Conservation (phyloP, 2,329 filamentous ascomycete genomes). For the Colletotrichum nymphaeae region DNA sequence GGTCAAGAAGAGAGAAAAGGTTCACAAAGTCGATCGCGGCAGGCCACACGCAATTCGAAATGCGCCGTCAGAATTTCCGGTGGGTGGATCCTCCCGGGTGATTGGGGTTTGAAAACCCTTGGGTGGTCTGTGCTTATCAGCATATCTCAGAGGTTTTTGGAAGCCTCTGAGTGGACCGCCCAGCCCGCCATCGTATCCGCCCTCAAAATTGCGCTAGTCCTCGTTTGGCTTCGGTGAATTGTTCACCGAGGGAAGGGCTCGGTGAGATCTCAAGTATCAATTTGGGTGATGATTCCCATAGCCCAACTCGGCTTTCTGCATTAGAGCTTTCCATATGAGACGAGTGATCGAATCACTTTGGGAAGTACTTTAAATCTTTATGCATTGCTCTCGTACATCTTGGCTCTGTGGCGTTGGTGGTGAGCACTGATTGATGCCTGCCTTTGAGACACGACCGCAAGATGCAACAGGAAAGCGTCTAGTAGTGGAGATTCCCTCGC, state of each 20-base stretch:
- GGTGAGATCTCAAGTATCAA: neutral
- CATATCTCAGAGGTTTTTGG: neutral
- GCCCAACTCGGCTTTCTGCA: neutral
- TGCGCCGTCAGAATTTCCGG: neutral
- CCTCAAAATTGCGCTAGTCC: neutral
- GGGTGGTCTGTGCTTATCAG: neutral
- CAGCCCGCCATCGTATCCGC: neutral
- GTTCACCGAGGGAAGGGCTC: neutral
- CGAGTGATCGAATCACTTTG: too few relatives aligned
- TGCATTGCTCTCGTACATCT: neutral
- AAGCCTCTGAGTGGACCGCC: neutral
- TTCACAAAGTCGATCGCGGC: neutral
- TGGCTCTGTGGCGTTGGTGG: neutral
- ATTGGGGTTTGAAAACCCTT: slow-evolving; percentile 41
- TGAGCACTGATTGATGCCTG: neutral
- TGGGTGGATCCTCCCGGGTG: slow-evolving; percentile 1
- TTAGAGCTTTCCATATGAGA: neutral
- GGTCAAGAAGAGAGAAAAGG: neutral
- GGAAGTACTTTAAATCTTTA: accelerated
- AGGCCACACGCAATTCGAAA: neutral
- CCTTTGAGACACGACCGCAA: neutral
- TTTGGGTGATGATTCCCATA: neutral
- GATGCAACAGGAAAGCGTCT: neutral
- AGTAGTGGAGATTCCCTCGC: neutral
- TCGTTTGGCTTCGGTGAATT: neutral